These are phyloP conservation scores for Friedmanniomyces simplex DNA, from an alignment of 495 filamentous ascomycete species.

Conservation along the genomic window DNA sequence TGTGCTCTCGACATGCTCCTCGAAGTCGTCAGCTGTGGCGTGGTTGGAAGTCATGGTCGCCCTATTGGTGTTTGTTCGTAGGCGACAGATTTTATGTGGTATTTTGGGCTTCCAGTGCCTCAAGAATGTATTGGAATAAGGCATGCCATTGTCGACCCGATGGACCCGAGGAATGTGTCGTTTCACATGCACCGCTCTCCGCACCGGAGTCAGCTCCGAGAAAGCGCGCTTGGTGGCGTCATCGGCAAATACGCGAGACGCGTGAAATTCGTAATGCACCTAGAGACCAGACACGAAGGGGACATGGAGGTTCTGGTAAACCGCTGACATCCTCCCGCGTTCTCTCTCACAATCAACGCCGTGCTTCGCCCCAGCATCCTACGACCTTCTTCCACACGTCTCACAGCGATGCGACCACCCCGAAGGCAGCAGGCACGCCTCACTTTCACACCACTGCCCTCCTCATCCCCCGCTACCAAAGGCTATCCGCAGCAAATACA, in stretches of 20 bases:
- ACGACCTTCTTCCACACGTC: not conserved
- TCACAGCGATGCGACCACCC: not conserved
- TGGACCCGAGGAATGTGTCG: constrained; percentile 1
- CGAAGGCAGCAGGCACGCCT: constrained; percentile 28
- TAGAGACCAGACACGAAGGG: too few species aligned
- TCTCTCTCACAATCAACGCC: too few species aligned
- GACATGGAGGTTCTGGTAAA: too few species aligned
- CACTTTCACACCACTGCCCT: constrained; percentile 27
- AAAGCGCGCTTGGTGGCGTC: too few species aligned
- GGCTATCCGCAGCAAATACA: constrained; percentile 20
- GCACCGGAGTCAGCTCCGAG: too few species aligned
- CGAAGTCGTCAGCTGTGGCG: constrained; percentile 10
- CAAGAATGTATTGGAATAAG: not conserved
- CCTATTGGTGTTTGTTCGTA: not conserved
- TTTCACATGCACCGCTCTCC: too few species aligned
- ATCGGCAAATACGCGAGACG: too few species aligned
- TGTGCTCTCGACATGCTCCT: constrained; percentile 5
- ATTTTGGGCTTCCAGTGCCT: not conserved
- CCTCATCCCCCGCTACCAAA: constrained; percentile 24
- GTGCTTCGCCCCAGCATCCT: too few species aligned
- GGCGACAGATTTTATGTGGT: not conserved
- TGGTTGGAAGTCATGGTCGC: not conserved
- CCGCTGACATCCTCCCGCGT: too few species aligned
- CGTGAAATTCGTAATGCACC: too few species aligned
- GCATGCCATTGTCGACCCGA: not conserved